Percentiles rank a stretch among this genome's conserved stretches.
Evolutionary conservation across 164 flowering plant genomes (phyloP).

Genomic region (Echeveria elegans): DNA sequence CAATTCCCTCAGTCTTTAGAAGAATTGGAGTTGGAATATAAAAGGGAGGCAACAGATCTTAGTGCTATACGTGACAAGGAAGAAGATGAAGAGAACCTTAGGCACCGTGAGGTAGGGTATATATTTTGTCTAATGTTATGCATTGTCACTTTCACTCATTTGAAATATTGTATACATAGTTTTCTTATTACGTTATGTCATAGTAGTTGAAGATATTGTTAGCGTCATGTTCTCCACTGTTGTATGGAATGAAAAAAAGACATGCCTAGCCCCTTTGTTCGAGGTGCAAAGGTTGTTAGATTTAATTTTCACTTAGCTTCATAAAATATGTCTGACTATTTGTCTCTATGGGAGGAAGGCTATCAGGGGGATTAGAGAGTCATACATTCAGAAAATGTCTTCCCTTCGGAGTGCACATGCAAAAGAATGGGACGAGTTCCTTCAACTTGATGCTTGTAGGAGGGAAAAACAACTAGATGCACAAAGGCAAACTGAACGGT

Average conservation of each 20-base stretch:
- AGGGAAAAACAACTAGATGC: conserved; percentile 27
- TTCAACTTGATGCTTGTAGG: conserved; percentile 55
- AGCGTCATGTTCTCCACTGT: neutral
- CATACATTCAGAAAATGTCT: conserved; percentile 60
- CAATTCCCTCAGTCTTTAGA: conserved; percentile 57
- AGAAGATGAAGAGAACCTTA: conserved; percentile 93
- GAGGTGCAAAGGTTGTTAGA: neutral
- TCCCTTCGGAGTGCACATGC: conserved; percentile 51
- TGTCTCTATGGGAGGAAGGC: conserved; percentile 35
- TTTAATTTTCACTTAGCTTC: neutral
- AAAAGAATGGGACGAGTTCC: conserved; percentile 89
- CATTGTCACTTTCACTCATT: conserved; percentile 14
- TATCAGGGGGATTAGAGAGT: conserved; percentile 67
- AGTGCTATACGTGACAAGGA: conserved; percentile 73
- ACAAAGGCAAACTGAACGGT: conserved; percentile 12
- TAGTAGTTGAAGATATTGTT: neutral
- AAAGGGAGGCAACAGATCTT: conserved; percentile 78
- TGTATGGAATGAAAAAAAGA: neutral
- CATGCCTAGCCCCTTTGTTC: neutral
- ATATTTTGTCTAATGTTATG: neutral
- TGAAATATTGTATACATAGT: neutral
- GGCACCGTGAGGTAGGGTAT: conserved; percentile 80
- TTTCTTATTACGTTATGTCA: neutral
- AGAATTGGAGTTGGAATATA: conserved; percentile 78
- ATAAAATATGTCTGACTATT: conserved; percentile 11